Evolutionary conservation across 768 basidiomycete genomes (phyloP).

Genomic region (Tricholoma matsutake): DNA sequence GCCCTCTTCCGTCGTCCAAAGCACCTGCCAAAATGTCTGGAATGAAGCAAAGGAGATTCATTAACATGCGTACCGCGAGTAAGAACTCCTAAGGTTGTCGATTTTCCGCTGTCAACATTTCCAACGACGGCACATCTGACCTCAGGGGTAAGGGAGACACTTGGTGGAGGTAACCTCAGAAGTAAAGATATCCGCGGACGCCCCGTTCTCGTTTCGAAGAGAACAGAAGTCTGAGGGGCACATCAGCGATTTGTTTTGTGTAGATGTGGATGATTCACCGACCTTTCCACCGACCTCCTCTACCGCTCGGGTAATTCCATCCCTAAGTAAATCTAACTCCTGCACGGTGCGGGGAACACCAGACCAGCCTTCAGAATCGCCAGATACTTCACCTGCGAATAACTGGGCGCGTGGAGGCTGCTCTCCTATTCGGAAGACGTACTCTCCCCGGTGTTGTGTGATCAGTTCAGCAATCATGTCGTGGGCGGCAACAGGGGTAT

Average conservation of each 20-base stretch:
- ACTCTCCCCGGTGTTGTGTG: slow-evolving; percentile 69
- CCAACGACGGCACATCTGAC: slow-evolving; percentile 96
- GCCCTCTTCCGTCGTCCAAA: slow-evolving; percentile 78
- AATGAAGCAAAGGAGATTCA: slow-evolving; percentile 9
- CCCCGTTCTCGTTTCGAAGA: slow-evolving; percentile 44
- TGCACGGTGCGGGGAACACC: slow-evolving; percentile 49
- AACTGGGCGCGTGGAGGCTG: slow-evolving; percentile 58
- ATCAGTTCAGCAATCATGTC: slow-evolving; percentile 64
- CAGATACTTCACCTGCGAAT: slow-evolving; percentile 50
- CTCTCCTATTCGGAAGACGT: slow-evolving; percentile 68
- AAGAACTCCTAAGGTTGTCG: slow-evolving; percentile 89
- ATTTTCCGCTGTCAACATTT: slow-evolving; percentile 93
- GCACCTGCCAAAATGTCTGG: slow-evolving; percentile 43
- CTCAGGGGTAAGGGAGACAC: slow-evolving; percentile 79
- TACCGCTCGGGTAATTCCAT: slow-evolving; percentile 44
- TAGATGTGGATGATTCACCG: slow-evolving; percentile 6
- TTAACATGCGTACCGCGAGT: slow-evolving; percentile 67
- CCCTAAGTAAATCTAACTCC: slow-evolving; percentile 47
- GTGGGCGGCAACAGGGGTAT: slow-evolving; percentile 44
- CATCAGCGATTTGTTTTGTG: not conserved
- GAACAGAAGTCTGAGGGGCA: slow-evolving; percentile 47
- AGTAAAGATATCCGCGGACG: slow-evolving; percentile 60
- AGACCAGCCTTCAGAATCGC: slow-evolving; percentile 49
- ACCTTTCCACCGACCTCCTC: slow-evolving; percentile 86
- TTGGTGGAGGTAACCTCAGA: slow-evolving; percentile 72